Base-by-base conservation (phyloP, 2,329 filamentous ascomycete genomes). In the Aureobasidium sp. region DNA sequence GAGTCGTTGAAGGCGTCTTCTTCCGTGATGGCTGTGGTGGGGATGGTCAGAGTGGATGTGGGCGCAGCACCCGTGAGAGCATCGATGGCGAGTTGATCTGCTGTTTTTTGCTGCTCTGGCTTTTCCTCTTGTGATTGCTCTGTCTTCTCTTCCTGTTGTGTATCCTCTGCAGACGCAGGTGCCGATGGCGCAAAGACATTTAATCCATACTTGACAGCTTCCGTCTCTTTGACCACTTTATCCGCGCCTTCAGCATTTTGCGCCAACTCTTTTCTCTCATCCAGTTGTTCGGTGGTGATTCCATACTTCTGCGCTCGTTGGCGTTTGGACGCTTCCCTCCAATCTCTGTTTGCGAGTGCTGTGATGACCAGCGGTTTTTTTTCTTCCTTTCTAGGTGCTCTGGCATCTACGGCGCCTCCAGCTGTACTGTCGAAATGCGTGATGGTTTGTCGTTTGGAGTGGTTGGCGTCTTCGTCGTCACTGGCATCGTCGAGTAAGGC, bases 1-100 rank as follows among this genome's bases (percentile, higher is more conserved):
- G 93, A 90, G 30, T 83, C 81, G 36, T 80, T 79, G 69, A 91
- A 92, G 3, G 85, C 85, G 63, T 88, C 86, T 65, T 82, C 78
- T 66, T 89, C 87, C n/a, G 80, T 81, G 14, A 80, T 69, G 4
- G 71, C 67, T 8, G 57, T 5, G 10, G 55, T 13, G 5, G 76
- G 75, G 14, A 81, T 73, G 0, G 77, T 69, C 53, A 72, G 69
- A 54, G 63, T 72, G 27, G 69, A 77, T 58, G 70, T 69, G 64
- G 62, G 70, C 59, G 63, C 73, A 49, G 71, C 73, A 64, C 71
- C 78, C 7, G 78, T 66, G 11, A 81, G 70, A 5, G 77, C 77
- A 45, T 79, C 76, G 60, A 80, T 72, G 10, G 79, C 79, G n/a
- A 72, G 68, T 62, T 88, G 82, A 62, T 89, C 85, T 58, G 83